Percentiles rank a stretch among this genome's conserved stretches.
These are phyloP conservation scores for Gliomastix tumulicola DNA, from an alignment of 2,329 filamentous ascomycete genomes.

Conservation along the genomic window DNA sequence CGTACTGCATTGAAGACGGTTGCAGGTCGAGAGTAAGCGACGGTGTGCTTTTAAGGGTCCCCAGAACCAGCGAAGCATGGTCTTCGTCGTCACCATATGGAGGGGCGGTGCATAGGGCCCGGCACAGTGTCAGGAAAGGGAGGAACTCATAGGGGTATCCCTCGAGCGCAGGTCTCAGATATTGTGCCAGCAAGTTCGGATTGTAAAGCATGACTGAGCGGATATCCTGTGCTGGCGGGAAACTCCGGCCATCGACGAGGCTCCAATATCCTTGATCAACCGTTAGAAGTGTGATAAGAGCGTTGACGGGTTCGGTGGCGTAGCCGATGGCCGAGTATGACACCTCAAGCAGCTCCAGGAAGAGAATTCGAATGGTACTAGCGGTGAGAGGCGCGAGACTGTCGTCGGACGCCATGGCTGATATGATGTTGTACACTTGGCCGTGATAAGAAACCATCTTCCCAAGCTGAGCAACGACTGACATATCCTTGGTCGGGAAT, in stretches of 20 bases:
- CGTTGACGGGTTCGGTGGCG: constrained; percentile 60
- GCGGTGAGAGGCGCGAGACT: constrained; percentile 49
- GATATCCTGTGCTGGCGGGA: constrained; percentile 23
- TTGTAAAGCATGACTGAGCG: constrained; percentile 25
- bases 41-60: constrained; percentile 61
- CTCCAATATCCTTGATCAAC: constrained; percentile 48
- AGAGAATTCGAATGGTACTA: constrained; percentile 53
- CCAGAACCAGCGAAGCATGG: constrained; percentile 46
- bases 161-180: constrained; percentile 61
- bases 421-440: constrained; percentile 46
- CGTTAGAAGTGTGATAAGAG: constrained; percentile 58
- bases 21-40: constrained; percentile 76
- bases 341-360: constrained; percentile 65
- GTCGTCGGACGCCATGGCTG: constrained; percentile 39
- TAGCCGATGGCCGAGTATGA: constrained; percentile 65
- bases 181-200: constrained; percentile 43
- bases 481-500: constrained; percentile 42
- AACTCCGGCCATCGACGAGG: constrained; percentile 28
- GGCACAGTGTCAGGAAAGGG: constrained; percentile 69
- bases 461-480: constrained; percentile 43
- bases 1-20: constrained; percentile 63
- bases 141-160: constrained; percentile 82
- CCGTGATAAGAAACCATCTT: constrained; percentile 39
- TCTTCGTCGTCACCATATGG: constrained; percentile 20
- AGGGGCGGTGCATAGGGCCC: constrained; percentile 44